Percentiles rank a stretch among this genome's conserved stretches.
phyloP scores from a whole-genome alignment of 129 eudicot species.

The Artemisia argyi region DNA sequence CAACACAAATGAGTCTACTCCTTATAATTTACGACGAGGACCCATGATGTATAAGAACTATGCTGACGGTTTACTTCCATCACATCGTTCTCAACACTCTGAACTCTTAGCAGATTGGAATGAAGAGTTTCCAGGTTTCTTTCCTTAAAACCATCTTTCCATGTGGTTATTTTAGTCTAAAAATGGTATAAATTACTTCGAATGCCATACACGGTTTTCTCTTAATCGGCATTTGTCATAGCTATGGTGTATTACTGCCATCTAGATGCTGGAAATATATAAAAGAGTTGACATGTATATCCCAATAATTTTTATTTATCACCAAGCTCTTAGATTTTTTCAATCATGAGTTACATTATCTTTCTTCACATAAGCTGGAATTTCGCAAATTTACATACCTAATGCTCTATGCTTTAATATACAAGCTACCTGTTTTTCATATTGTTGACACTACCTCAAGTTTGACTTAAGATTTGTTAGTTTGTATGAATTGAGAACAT shows the following conservation, averaged over 20 bases:
- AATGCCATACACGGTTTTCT: background rate
- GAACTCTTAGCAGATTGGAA: slow-evolving; percentile 77
- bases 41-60: slow-evolving; percentile 48
- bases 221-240: background rate
- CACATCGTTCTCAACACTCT: slow-evolving; percentile 51
- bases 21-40: slow-evolving; percentile 66
- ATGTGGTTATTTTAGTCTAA: background rate
- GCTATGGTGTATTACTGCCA: background rate
- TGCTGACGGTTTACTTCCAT: slow-evolving; percentile 43
- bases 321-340: background rate
- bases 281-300: background rate
- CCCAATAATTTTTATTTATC: background rate
- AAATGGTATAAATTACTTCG: slow-evolving; percentile 3
- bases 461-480: background rate
- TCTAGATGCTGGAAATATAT: background rate
- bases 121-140: slow-evolving; percentile 84
- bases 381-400: too few species aligned
- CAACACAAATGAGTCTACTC: slow-evolving; percentile 53
- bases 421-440: background rate
- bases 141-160: background rate
- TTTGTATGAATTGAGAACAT: background rate
- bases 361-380: too few species aligned
- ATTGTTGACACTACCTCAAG: background rate
- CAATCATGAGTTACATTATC: too few species aligned
- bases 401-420: too few species aligned